phyloP scores from a whole-genome alignment of 257 asterid genomes.

The Oldenlandia corymbosa region DNA sequence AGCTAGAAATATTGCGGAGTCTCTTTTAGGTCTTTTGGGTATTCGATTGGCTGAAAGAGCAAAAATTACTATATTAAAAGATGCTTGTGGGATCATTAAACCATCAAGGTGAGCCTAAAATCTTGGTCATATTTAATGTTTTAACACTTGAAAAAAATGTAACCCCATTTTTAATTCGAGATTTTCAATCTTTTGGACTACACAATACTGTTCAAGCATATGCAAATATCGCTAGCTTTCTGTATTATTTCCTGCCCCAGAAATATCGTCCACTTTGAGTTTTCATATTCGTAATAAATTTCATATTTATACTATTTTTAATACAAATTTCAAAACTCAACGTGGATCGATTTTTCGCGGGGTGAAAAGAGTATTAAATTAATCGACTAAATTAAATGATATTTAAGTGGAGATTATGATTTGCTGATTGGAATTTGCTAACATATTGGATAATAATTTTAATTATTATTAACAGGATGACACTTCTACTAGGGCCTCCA shows the following conservation, averaged over 20 bases:
- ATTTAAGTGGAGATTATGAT: too few relatives aligned
- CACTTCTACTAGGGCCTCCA: slow-evolving; percentile 64
- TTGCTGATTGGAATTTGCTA: neutral
- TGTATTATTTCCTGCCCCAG: too few relatives aligned
- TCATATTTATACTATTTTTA: too few relatives aligned
- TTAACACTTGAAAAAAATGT: too few relatives aligned
- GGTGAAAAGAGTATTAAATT: too few relatives aligned
- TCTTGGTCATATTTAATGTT: too few relatives aligned
- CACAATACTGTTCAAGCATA: too few relatives aligned
- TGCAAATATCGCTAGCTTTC: neutral
- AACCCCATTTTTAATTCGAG: too few relatives aligned
- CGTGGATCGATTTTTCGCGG: too few relatives aligned
- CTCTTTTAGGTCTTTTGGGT: slow-evolving; percentile 38
- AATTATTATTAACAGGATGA: slow-evolving; percentile 46
- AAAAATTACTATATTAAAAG: slow-evolving; percentile 41
- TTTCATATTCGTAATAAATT: too few relatives aligned
- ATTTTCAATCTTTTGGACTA: neutral
- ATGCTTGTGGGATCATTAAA: slow-evolving; percentile 55
- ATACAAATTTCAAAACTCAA: too few relatives aligned
- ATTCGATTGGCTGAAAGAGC: slow-evolving; percentile 37
- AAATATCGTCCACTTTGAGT: too few relatives aligned
- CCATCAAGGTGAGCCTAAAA: slow-evolving; percentile 50
- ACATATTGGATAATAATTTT: neutral
- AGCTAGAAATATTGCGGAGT: slow-evolving; percentile 35
- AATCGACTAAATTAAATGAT: neutral